A percentile compares a stretch with the other conserved stretches of the same genome.
Conservation (phyloP, 2,329 filamentous ascomycete species). For the Blumeria hordei region DNA sequence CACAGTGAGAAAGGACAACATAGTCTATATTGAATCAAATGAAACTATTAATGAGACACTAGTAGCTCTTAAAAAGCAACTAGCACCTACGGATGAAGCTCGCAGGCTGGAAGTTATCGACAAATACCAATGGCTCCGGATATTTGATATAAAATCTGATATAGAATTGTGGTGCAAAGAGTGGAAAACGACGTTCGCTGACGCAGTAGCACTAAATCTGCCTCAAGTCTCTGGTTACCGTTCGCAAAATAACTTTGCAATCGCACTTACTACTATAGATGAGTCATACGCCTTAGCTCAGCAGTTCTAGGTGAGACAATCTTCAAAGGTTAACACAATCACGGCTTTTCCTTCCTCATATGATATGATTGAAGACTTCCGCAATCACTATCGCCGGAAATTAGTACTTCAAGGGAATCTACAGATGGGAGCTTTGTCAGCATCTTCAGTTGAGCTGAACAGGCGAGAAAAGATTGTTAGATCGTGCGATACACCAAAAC, state of each 20-base stretch:
- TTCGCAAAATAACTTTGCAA: background rate
- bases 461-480: background rate
- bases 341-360: background rate
- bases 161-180: background rate
- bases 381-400: background rate
- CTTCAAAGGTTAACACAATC: background rate
- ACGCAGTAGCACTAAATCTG: background rate
- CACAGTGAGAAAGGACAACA: background rate
- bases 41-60: background rate
- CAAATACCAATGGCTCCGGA: background rate
- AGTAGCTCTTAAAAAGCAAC: background rate
- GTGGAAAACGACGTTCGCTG: background rate
- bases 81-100: background rate
- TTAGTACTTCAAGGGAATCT: background rate
- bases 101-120: background rate
- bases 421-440: background rate
- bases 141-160: background rate
- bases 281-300: background rate
- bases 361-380: background rate
- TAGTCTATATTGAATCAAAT: constrained; percentile 1
- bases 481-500: background rate
- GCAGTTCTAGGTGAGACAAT: background rate
- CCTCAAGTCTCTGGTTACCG: background rate
- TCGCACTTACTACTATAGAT: background rate
- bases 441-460: background rate